Percentiles rank a stretch among this genome's conserved stretches.
These are phyloP conservation scores for Tricholoma furcatifolium DNA, from an alignment of 768 basidiomycete genomes.

Conservation along the genomic window DNA sequence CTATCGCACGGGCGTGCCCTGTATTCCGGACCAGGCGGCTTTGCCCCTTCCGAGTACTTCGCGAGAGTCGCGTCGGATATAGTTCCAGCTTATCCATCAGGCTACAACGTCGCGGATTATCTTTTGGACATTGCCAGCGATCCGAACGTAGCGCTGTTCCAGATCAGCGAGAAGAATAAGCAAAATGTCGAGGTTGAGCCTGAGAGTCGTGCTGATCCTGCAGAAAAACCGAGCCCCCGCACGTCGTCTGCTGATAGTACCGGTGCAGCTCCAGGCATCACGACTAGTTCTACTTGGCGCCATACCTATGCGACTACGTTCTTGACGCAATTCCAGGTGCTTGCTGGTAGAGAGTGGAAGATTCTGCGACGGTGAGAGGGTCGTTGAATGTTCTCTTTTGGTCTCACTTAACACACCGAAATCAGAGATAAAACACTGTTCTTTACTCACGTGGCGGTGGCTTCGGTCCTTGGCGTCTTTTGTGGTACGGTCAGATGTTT, in stretches of 20 bases:
- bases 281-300: constrained; percentile 11
- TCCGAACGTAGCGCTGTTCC: constrained; percentile 50
- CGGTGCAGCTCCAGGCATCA: constrained; percentile 1
- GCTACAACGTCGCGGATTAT: constrained; percentile 93
- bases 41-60: constrained; percentile 70
- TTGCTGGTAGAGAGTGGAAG: constrained; percentile 86
- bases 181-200: background rate
- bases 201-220: background rate
- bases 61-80: constrained; percentile 37
- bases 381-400: background rate
- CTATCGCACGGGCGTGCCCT: constrained; percentile 76
- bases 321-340: constrained; percentile 83
- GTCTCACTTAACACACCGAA: background rate
- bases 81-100: constrained; percentile 59
- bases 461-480: constrained; percentile 79
- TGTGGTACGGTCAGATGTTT: constrained; percentile 52
- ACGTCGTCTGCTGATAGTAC: constrained; percentile 3
- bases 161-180: constrained; percentile 13
- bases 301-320: constrained; percentile 69
- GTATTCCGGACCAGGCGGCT: constrained; percentile 77
- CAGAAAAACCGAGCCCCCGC: constrained; percentile 4
- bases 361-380: constrained; percentile 58
- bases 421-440: constrained; percentile 81
- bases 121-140: constrained; percentile 85
- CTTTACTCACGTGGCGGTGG: constrained; percentile 70